Percentiles rank a stretch among this genome's conserved stretches.
Conservation (phyloP, 2,329 filamentous ascomycete species). For the Tolypocladium sp. region DNA sequence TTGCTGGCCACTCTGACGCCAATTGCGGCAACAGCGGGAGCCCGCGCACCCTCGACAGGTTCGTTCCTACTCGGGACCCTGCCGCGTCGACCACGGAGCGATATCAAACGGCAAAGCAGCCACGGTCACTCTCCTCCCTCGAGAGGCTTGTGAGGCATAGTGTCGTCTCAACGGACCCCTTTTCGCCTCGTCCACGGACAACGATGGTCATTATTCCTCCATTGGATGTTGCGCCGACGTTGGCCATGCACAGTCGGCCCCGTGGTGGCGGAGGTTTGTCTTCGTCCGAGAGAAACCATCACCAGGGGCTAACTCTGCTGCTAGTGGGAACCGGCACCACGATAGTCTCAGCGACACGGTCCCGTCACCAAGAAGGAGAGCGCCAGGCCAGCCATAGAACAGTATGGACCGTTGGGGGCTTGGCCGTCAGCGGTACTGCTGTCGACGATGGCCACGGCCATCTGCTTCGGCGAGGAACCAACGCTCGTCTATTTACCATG, state of each 20-base stretch:
- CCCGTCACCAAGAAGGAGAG: slow-evolving; percentile 7
- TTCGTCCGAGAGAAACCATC: not conserved
- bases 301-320: not conserved
- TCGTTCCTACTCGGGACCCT: slow-evolving; percentile 34
- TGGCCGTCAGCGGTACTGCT: slow-evolving; percentile 43
- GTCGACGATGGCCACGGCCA: slow-evolving; percentile 56
- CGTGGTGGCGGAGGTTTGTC: not conserved
- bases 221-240: not conserved
- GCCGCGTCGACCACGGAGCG: slow-evolving; percentile 28
- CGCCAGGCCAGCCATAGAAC: slow-evolving; percentile 56
- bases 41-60: slow-evolving; percentile 33
- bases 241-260: not conserved
- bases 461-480: slow-evolving; percentile 60
- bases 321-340: not conserved
- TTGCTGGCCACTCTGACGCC: not conserved
- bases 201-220: not conserved
- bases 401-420: slow-evolving; percentile 71
- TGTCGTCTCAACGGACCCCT: slow-evolving; percentile 12
- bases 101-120: slow-evolving; percentile 34
- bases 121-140: slow-evolving; percentile 28
- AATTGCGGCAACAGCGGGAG: slow-evolving; percentile 2
- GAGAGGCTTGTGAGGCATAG: slow-evolving; percentile 36
- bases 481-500: slow-evolving; percentile 56
- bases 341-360: not conserved
- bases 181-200: slow-evolving; percentile 11